Evolutionary conservation across 2,329 filamentous ascomycete species (phyloP).

Genomic region (Arthroderma sp.): DNA sequence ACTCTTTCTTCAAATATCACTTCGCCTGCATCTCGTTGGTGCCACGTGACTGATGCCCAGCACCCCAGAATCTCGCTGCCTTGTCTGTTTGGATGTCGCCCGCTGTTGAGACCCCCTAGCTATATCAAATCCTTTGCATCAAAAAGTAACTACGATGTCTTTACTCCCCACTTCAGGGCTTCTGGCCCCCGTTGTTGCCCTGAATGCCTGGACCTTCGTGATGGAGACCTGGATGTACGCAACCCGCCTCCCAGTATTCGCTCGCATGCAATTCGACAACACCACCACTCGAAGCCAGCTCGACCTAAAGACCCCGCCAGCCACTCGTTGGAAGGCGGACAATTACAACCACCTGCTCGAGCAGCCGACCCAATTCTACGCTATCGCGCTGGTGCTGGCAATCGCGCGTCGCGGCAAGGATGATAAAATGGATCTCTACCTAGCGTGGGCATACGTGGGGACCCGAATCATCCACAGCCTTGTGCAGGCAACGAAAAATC

Average conservation of each 20-base stretch:
- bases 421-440: constrained; percentile 15
- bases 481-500: constrained; percentile 26
- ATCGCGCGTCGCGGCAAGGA: constrained; percentile 12
- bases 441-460: constrained; percentile 33
- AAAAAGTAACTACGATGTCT: neutral
- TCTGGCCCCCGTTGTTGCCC: constrained; percentile 20
- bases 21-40: no score
- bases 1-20: no score
- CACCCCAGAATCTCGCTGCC: no score
- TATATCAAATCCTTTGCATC: no score
- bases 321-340: constrained; percentile 26
- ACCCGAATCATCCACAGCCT: constrained; percentile 28
- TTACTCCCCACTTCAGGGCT: constrained; percentile 11
- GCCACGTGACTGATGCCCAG: no score
- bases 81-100: no score
- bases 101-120: no score
- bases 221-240: constrained; percentile 33
- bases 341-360: constrained; percentile 34
- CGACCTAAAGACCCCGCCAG: constrained; percentile 15
- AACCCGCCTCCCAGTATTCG: constrained; percentile 25
- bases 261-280: constrained; percentile 10
- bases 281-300: constrained; percentile 16
- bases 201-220: constrained; percentile 29
- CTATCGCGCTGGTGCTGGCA: constrained; percentile 24
- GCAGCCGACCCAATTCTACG: constrained; percentile 35